Conservation (phyloP, 495 filamentous ascomycete genomes). For the Penicillium pancosmium region DNA sequence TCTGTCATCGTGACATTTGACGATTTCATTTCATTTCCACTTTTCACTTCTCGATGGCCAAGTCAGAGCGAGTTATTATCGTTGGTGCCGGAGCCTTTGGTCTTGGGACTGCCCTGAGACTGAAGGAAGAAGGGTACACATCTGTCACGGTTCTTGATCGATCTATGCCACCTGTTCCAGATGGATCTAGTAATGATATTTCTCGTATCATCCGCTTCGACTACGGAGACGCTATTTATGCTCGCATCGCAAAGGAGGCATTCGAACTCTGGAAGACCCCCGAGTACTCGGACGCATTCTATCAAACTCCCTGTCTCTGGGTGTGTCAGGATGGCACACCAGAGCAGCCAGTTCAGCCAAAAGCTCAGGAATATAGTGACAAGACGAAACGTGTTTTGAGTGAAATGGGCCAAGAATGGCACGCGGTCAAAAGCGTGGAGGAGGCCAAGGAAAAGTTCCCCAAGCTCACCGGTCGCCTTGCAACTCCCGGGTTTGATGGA, state of each 20-base stretch:
- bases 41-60: constrained; percentile 22
- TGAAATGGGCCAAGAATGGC: constrained; percentile 39
- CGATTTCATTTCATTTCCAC: not conserved
- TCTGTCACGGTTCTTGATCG: constrained; percentile 69
- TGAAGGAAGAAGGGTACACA: constrained; percentile 54
- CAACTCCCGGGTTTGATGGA: constrained; percentile 60
- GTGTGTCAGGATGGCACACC: constrained; percentile 28
- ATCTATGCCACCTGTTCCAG: constrained; percentile 55
- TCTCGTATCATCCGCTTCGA: constrained; percentile 73
- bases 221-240: constrained; percentile 70
- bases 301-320: constrained; percentile 36
- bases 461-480: constrained; percentile 40
- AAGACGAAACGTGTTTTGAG: constrained; percentile 42
- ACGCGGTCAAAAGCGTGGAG: constrained; percentile 37
- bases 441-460: constrained; percentile 46
- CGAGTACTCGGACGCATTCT: constrained; percentile 34
- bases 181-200: constrained; percentile 66
- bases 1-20: too few species aligned
- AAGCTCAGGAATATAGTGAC: constrained; percentile 39
- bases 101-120: constrained; percentile 60
- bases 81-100: constrained; percentile 75
- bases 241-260: constrained; percentile 63
- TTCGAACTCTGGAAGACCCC: constrained; percentile 65
- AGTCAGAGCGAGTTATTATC: constrained; percentile 57
- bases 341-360: constrained; percentile 43